Evolutionary conservation across 148 eudicot species (phyloP), one percentile per base, ranked within the genome.

Genomic region (Arctostaphylos glauca): DNA sequence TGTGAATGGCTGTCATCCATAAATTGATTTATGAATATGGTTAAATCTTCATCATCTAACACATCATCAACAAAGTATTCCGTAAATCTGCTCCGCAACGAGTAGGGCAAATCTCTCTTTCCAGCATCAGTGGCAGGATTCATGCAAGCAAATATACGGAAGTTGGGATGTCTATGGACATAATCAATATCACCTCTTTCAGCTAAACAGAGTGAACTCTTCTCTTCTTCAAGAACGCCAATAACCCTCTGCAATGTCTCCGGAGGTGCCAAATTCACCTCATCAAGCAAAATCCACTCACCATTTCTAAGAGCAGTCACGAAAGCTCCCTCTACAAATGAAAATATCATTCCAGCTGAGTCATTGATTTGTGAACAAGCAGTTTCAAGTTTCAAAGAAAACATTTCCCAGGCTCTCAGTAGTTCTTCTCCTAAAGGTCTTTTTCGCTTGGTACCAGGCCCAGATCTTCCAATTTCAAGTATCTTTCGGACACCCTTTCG

Each of bases 121-220:
- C 99, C 98, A 80, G 99, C 97, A 92, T 96, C 98, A 82, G 95
- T 96, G 77, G 99, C 99, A 73, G 99, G 99, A 91, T 96, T 96
- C 99, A 96, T 96, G 86, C 99, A 96, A 62, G 98, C 99, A 91
- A 96, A 96, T 84, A 96, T 82, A 41, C 98, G 97, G 68, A 96
- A 96, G 75, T 90, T 86, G 52, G 93, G 88, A 87, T 96, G 91
- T 84, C 98, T 90, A 59, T 80, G 76, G 43, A 96, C 73, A 85
- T 92, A 85, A 38, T 90, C 92, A 78, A 92, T 85, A 83, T 93
- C 96, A 75, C 99, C 99, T 88, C 94, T 92, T 90, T 96, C 99
- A 23, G 97, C 93, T 84, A 96, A 93, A 89, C 98, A 96, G 50
- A 96, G 85, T 19, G 99, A 94, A n/a, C 97, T 94, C 60, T 82